phyloP scores from a whole-genome alignment of 345 rosid genomes.

The Clarkia xantiana region DNA sequence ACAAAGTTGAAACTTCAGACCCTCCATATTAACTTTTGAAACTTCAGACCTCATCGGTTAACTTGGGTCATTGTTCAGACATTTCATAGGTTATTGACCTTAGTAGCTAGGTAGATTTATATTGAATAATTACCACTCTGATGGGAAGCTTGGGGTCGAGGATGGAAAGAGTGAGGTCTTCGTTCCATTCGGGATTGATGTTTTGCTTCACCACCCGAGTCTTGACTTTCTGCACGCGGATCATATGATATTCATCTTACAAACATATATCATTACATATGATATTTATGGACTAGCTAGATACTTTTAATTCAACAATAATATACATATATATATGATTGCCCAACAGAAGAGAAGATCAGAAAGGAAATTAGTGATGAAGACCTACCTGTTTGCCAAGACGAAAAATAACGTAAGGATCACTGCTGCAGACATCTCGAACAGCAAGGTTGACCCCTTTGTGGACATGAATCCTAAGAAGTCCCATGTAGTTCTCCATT shows the following conservation, averaged over 20 bases:
- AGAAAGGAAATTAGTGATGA: background rate
- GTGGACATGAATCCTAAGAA: slow-evolving; percentile 56
- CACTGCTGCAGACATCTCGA: slow-evolving; percentile 81
- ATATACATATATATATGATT: background rate
- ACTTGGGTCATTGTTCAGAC: too few relatives aligned
- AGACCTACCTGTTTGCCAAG: slow-evolving; percentile 57
- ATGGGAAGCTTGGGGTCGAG: slow-evolving; percentile 41
- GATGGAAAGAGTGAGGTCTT: slow-evolving; percentile 73
- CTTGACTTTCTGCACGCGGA: slow-evolving; percentile 69
- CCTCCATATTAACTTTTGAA: too few relatives aligned
- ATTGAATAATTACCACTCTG: slow-evolving; percentile 36
- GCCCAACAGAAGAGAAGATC: background rate
- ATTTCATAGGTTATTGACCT: too few relatives aligned
- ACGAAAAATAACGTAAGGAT: slow-evolving; percentile 70
- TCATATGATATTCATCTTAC: background rate
- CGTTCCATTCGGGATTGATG: slow-evolving; percentile 87
- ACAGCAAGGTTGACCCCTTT: slow-evolving; percentile 85
- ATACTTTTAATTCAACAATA: too few relatives aligned
- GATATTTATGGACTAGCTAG: background rate
- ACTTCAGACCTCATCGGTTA: too few relatives aligned
- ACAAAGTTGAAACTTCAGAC: too few relatives aligned
- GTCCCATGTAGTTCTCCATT: slow-evolving; percentile 69
- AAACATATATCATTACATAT: background rate
- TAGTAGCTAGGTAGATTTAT: too few relatives aligned
- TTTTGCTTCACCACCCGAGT: slow-evolving; percentile 67